Evolutionary conservation across 2,329 filamentous ascomycete species (phyloP), one percentile per base, ranked within the genome.

Genomic region (Nothomitra cinnamomea): DNA sequence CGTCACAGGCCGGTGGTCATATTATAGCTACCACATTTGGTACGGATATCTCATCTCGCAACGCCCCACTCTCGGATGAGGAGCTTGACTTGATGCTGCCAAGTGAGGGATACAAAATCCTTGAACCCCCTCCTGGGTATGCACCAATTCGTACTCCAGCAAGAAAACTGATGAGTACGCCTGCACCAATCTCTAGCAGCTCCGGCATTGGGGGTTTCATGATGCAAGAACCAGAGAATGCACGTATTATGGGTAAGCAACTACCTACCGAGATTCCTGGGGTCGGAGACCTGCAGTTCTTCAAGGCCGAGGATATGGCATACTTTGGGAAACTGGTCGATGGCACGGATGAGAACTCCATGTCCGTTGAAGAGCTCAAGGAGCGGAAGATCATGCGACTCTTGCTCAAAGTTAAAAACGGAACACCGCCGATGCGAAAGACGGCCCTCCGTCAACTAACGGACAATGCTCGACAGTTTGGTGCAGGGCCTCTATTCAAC

Each of bases 251-350:
- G 63, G 87, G 88, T 60, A 94, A 94, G 69, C 87, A 94, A 60
- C 79, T 96, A 62, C 87, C 90, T 7, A 94, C 87, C 2, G 90
- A 96, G 64, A 95, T 98, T 38, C 89, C 92, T 2, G 92, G 92
- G 40, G 88, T 98, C 51, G 89, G 89, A 40, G 92, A 98, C 66
- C 71, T 98, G 52, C 89, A 95, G 60, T 98, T 96, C 66, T 95
- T 98, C 77, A 98, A 98, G 70, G 80, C 88, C 1, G 92, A 98
- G 67, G 92, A 98, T 67, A 95, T 96, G 88, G 83, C 87, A 40
- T 98, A 98, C 70, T 98, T 98, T 63, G 89, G 90, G 56, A 96
- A 98, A 72, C 78, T 98, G 41, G 90, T 94, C 21, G 92, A 98
- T 64, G 88, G 87, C 38, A 85, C 84, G 24, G 88, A 96, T 61